Evolutionary conservation across 495 filamentous ascomycete genomes (phyloP), one percentile per base, ranked within the genome.

Genomic region (Chaetomium cochliodes): DNA sequence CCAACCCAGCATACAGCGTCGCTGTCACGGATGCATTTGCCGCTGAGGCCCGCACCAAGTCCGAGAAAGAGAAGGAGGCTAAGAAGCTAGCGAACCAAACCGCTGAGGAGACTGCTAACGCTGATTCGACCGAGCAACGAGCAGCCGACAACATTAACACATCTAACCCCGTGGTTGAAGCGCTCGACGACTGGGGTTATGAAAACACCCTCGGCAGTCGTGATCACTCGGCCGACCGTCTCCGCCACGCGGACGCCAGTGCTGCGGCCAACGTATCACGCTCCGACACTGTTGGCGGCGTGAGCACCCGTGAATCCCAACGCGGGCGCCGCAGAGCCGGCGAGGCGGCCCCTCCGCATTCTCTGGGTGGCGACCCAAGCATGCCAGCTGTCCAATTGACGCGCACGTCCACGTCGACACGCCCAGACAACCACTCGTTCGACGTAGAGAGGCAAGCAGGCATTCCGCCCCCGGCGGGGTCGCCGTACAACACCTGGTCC

Each of bases 1-100:
- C 79, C 23, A 90, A 92, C 70, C 91, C 91, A 0, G 75, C 80
- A 7, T 96, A 92, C 75, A 85, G 84, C 42, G 91, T 96, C n/a
- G 72, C 85, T 8, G 83, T 96, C 59, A 76, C 85, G 3, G 87
- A 92, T 59, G 79, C 82, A 3, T 81, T 85, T 33, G 88, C 90
- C 9, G 78, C 81, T 25, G 72, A 79, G 6, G 82, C 86, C 54
- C 81, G 88, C 46, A 81, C 85, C 5, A 84, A 86, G 52, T 85
- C 84, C 33, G 79, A 80, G 16, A 78, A 82, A 57, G 82, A 83
- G 11, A 91, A 90, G 65, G 84, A 88, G 65, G 85, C 74, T 15
- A 84, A 81, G 61, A 84, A 88, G 22, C 77, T 93, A 47, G 80
- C 86, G 81, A 41, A 77, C 74, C 49, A 66, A 64, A 23, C 59